Base-by-base conservation (phyloP, 2,329 filamentous ascomycete genomes). In the Xylariaceae sp. region DNA sequence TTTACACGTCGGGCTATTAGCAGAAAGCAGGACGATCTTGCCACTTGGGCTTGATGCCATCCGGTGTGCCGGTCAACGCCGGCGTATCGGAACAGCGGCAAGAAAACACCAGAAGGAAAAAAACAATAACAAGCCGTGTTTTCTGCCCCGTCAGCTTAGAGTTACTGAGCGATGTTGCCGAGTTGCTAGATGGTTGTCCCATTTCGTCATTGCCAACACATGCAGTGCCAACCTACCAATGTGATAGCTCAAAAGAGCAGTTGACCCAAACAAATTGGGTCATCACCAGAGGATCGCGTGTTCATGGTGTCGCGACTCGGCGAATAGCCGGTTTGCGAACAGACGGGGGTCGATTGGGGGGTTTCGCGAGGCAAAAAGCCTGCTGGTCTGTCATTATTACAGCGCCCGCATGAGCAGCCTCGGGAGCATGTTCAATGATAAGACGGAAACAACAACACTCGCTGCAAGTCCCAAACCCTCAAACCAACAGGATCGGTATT, bases 201-300 rank as follows among this genome's bases (percentile, higher is more conserved):
- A 47, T 58, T 58, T 58, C 31, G 55, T 58, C 50, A 56, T 53
- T 58, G 53, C 55, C 55, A 58, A 51, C 53, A 22, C 53, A 58
- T 51, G 53, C 42, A 38, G 48, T 45, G 42, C 33, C 12, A 53
- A 34, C 52, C 49, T 53, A 45, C 55, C 55, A 50, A 53, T 55
- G 45, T 43, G 40, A 51, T 44, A 36, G 48, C 47, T 47, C 46
- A 17, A 45, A 38, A 43, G 16, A 50, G 42, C 43, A 39, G 50
- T 42, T 40, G 41, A 22, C 43, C 33, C 28, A 38, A 44, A 46
- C 55, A 22, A 50, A 48, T 28, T 47, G 44, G 36, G 17, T 44
- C 55, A 53, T 51, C n/a, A n/a, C n/a, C n/a, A n/a, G n/a, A n/a
- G n/a, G n/a, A n/a, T n/a, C 42, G 51, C 48, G 34, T 50, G 51